Percentiles rank a stretch among this genome's conserved stretches.
These are phyloP conservation scores for Cyanodermella asteris DNA, from an alignment of 2,329 filamentous ascomycete species.

Conservation along the genomic window DNA sequence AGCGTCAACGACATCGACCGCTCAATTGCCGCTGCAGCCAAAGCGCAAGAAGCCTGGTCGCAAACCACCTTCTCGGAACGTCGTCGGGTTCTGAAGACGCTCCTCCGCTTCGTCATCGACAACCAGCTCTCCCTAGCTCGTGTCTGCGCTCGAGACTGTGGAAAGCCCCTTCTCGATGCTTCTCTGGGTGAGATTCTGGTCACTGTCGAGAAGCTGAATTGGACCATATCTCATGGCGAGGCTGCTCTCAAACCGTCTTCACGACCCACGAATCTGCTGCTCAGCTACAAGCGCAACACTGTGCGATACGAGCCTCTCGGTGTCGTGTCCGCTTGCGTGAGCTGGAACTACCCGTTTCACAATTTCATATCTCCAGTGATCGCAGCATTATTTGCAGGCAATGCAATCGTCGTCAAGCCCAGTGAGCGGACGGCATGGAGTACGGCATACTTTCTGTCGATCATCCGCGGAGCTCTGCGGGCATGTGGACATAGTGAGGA, in stretches of 20 bases:
- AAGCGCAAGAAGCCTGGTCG: constrained; percentile 59
- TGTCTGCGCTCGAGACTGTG: constrained; percentile 74
- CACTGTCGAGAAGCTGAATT: constrained; percentile 79
- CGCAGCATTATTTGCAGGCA: constrained; percentile 74
- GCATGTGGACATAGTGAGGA: constrained; percentile 66
- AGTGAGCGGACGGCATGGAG: constrained; percentile 95
- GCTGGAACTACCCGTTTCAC: constrained; percentile 96
- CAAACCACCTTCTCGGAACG: constrained; percentile 57
- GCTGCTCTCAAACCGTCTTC: constrained; percentile 47
- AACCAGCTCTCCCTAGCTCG: constrained; percentile 74
- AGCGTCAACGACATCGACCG: constrained; percentile 59
- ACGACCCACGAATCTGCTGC: constrained; percentile 72
- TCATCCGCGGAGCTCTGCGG: constrained; percentile 55
- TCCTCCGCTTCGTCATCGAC: constrained; percentile 51
- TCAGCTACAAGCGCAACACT: constrained; percentile 86
- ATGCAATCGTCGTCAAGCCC: constrained; percentile 78
- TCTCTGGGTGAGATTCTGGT: constrained; percentile 87
- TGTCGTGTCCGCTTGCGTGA: constrained; percentile 77
- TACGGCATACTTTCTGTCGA: constrained; percentile 55
- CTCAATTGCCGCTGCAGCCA: constrained; percentile 48
- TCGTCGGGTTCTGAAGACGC: constrained; percentile 54
- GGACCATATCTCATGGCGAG: constrained; percentile 84
- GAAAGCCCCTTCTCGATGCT: constrained; percentile 90
- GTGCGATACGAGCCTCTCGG: constrained; percentile 83
- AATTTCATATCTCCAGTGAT: constrained; percentile 85